Evolutionary conservation across 345 rosid species (phyloP), one percentile per base, ranked within the genome.

Genomic region (Barbarea vulgaris): DNA sequence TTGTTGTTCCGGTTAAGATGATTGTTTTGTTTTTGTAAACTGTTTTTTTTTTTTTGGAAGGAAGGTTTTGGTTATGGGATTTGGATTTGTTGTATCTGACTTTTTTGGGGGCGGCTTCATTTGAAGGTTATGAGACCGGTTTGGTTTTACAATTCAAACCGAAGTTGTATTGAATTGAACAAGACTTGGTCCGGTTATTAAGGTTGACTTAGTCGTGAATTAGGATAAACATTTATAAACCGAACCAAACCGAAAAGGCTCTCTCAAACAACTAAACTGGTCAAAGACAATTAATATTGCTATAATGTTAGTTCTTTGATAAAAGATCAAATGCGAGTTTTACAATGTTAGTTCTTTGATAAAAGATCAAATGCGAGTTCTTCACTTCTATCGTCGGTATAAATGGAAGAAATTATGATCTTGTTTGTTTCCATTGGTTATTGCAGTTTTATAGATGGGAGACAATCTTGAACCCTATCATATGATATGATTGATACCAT

Each of bases 1-100:
- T 42, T 85, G 88, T 76, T 85, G 88, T 56, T 78, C 81, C 7
- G 77, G 68, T 46, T 83, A 74, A 78, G 15, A n/a, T 34, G 4
- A 8, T 64, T 51, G 15, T 28, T 52, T 27, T 53, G 22, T 19
- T 9, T 63, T 18, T 18, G 34, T 46, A 8, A 33, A 57, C 66
- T 63, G 10, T 18, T 18, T n/a, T 58, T 53, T 14, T 18, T n/a
- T 58, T 53, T 53, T 25, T 58, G 68, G 36, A 36, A 42, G 31
- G 3, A 57, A 58, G 53, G 59, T 47, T 65, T 39, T 59, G 50
- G 65, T 9, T 54, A 46, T 17, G 51, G 48, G 51, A 46, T 46
- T 46, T 70, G 66, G 59, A 18, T 34, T 69, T 48, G 41, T 64
- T 64, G 47, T 30, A 54, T 65, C 52, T 47, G 53, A 47, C 14